Base-by-base conservation (phyloP, 2,329 filamentous ascomycete genomes). In the Colletotrichum simmondsii region DNA sequence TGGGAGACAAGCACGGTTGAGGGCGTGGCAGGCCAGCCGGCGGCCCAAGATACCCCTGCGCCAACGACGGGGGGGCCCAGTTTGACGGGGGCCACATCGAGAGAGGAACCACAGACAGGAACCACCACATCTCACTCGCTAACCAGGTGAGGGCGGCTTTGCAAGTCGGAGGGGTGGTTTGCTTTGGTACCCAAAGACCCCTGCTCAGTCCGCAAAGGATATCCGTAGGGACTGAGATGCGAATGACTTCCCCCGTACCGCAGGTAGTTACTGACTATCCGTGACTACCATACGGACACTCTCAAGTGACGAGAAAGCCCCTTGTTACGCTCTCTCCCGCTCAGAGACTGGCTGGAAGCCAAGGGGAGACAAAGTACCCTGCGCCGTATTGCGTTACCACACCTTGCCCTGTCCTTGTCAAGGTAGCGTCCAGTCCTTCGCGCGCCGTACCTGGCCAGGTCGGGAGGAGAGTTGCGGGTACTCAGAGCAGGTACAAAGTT, bases 11-110 rank as follows among this genome's bases (percentile, higher is more conserved):
- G 66, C 66, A 70, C 70, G 54, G 66, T 65, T 49, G 66, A 60
- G 68, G 62, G 70, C 65, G 56, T 53, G 66, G 60, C 70, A 72
- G 66, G 65, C 65, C 73, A 74, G 70, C 42, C 59, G 37, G 65
- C 57, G 73, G 73, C 71, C 73, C 71, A 73, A 74, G 73, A 73
- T 59, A 73, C 66, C 73, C 73, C 70, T 74, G 71, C 71, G 65
- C 71, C 60, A 42, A 28, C 60, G 56, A 71, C 52, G 37, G 59
- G 59, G 58, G 58, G 19, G 24, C 30, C 42, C 54, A 35, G 49
- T 26, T 61, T 35, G 49, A 71, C 68, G 63, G 57, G 68, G 57
- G 35, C 53, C 58, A 58, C 70, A 69, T 64, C 66, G 58, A 52
- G 37, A 64, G 70, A 62, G 64, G 69, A 56, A 72, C 65, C 65